Evolutionary conservation across 2,329 filamentous ascomycete species (phyloP).

Genomic region (Penicillium aurantiogriseum): DNA sequence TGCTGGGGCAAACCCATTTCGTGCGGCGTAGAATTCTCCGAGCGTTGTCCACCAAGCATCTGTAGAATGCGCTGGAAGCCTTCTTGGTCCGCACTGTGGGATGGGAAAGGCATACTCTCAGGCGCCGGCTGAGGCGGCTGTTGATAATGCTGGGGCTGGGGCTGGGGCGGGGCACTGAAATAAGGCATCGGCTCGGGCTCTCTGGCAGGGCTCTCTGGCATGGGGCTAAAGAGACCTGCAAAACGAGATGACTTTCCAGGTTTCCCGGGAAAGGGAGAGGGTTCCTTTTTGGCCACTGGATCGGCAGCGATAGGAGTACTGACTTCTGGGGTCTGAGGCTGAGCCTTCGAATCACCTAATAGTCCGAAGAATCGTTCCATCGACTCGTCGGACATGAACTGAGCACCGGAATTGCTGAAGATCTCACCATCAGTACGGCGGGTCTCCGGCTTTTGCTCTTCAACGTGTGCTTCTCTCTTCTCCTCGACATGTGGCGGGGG

Average conservation of each 20-base stretch:
- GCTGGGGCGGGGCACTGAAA: constrained; percentile 18
- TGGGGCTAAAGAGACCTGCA: constrained; percentile 71
- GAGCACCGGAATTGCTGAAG: constrained; percentile 55
- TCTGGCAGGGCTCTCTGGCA: constrained; percentile 53
- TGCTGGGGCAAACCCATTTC: constrained; percentile 34
- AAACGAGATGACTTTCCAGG: constrained; percentile 75
- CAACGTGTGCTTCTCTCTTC: constrained; percentile 42
- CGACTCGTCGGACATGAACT: constrained; percentile 63
- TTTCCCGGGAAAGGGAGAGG: constrained; percentile 49
- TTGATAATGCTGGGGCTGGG: constrained; percentile 11
- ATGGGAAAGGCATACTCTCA: constrained; percentile 9
- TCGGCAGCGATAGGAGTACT: constrained; percentile 37
- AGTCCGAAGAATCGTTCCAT: constrained; percentile 76
- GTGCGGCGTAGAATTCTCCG: constrained; percentile 47
- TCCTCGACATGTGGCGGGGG: constrained; percentile 40
- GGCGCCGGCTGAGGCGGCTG: constrained; percentile 37
- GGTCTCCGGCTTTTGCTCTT: constrained; percentile 40
- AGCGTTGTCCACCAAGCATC: constrained; percentile 66
- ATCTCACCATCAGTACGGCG: constrained; percentile 50
- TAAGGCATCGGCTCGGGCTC: constrained; percentile 30
- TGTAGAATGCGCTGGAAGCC: constrained; percentile 80
- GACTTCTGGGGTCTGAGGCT: constrained; percentile 40
- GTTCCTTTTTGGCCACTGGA: constrained; percentile 45
- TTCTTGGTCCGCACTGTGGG: constrained; percentile 69
- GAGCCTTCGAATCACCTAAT: constrained; percentile 51